Base-by-base conservation (phyloP, 305 asterid genomes). In the Fraxinus baroniana region DNA sequence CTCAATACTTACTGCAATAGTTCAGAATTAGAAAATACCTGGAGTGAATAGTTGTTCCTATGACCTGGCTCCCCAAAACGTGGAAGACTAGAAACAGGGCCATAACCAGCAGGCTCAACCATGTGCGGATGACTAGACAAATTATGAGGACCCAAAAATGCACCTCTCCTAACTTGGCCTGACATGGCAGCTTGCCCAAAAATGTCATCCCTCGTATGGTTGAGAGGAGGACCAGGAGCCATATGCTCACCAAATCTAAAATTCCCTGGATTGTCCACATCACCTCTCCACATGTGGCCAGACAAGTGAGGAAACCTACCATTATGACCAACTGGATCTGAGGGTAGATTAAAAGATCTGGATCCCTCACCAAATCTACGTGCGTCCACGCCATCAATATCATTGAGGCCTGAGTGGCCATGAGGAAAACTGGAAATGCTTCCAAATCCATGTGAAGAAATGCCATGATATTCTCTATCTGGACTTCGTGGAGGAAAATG, bases 291-390 rank as follows among this genome's bases (percentile, higher is more conserved):
- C 37, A 60, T 83, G 79, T 88, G 92, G 81, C 93, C 91, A 86
- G 93, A 84, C 84, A 87, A 76, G 78, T 86, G 81, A 44, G 87
- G 95, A 76, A 85, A 87, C 84, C 94, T 88, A 82, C 88, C 87
- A 73, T 90, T 95, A 85, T 78, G 91, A 77, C 94, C 93, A 73
- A 64, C 87, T 28, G 82, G 86, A 80, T 90, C 91, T 52, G 91
- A 78, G 80, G 91, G 90, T 71, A 76, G 85, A 82, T 86, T 87
- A 76, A 79, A 91, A 60, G 91, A 82, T 79, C 91, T 87, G 35
- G 94, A 82, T 82, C 94, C 95, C 84, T 92, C 97, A 80, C 90
- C 92, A 85, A 89, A 90, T 82, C 91, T 81, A 55, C 36, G 89
- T 52, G 84, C 88, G 57, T 89, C 94, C 86, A 91, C 86, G 81